phyloP scores from a whole-genome alignment of 345 rosid species.

The Cardamine resedifolia region DNA sequence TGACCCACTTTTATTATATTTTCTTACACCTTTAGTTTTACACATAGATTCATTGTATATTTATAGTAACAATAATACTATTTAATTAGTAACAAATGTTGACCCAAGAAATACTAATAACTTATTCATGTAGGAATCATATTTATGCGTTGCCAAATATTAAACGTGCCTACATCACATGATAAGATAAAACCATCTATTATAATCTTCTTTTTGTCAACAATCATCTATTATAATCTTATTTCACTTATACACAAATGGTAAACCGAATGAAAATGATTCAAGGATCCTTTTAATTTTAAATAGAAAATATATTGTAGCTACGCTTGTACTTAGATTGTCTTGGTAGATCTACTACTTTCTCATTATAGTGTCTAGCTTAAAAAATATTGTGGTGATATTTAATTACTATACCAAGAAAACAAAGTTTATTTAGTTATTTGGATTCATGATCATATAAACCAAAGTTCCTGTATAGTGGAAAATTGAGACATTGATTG shows the following conservation, averaged over 20 bases:
- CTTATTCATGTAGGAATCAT: slow-evolving; percentile 11
- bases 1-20: slow-evolving; percentile 29
- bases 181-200: background rate
- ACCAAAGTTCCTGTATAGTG: background rate
- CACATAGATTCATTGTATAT: slow-evolving; percentile 15
- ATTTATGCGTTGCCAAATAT: slow-evolving; percentile 24
- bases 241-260: background rate
- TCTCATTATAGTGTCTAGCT: background rate
- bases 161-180: slow-evolving; percentile 32
- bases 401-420: background rate
- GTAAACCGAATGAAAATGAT: slow-evolving; percentile 14
- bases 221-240: background rate
- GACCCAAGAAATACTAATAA: slow-evolving; percentile 10
- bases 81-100: slow-evolving; percentile 9
- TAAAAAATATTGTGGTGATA: too few species aligned
- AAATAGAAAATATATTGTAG: background rate
- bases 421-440: background rate
- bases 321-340: background rate
- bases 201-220: background rate
- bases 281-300: background rate
- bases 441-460: background rate
- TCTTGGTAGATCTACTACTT: background rate
- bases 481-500: background rate
- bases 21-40: background rate
- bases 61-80: background rate